Conservation (phyloP, 306 rosid species). For the Rubus idaeus region DNA sequence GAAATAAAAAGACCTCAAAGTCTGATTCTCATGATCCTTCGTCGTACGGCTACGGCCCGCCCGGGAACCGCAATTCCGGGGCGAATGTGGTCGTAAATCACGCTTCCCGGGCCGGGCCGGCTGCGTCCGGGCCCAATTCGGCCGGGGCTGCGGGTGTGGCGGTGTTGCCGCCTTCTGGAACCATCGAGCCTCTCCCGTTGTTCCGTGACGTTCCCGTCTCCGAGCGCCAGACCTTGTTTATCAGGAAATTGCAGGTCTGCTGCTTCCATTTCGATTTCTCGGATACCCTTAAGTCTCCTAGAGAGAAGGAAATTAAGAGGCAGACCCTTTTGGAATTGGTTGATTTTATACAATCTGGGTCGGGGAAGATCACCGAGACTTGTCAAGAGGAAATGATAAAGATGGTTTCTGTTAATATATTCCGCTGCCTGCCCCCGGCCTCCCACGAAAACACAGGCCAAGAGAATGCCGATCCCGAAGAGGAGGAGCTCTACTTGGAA, state of each 20-base stretch:
- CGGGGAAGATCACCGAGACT: conserved; percentile 77
- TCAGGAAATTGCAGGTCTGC: conserved; percentile 65
- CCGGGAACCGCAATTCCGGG: conserved; percentile 46
- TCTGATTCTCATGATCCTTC: conserved; percentile 66
- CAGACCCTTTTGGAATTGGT: conserved; percentile 80
- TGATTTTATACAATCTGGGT: conserved; percentile 84
- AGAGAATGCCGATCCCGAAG: conserved; percentile 78
- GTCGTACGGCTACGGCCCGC: conserved; percentile 33
- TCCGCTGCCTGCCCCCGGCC: conserved; percentile 86
- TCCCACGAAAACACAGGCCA: conserved; percentile 83
- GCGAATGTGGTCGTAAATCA: conserved; percentile 70
- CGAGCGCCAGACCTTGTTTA: conserved; percentile 65
- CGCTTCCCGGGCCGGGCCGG: conserved; percentile 59
- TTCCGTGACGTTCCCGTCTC: conserved; percentile 68
- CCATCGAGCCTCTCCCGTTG: conserved; percentile 64
- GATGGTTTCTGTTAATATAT: conserved; percentile 82
- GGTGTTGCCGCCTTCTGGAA: conserved; percentile 44
- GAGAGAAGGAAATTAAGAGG: conserved; percentile 91
- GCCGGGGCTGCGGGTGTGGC: conserved; percentile 12
- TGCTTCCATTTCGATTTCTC: conserved; percentile 69
- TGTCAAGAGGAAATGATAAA: conserved; percentile 90
- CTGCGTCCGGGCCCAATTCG: conserved; percentile 23
- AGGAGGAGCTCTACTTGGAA: conserved; percentile 79
- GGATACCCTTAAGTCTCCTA: conserved; percentile 64
- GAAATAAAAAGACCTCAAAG: conserved; percentile 82